Evolutionary conservation across 495 filamentous ascomycete genomes (phyloP).

Genomic region (Penicillium arizonense): DNA sequence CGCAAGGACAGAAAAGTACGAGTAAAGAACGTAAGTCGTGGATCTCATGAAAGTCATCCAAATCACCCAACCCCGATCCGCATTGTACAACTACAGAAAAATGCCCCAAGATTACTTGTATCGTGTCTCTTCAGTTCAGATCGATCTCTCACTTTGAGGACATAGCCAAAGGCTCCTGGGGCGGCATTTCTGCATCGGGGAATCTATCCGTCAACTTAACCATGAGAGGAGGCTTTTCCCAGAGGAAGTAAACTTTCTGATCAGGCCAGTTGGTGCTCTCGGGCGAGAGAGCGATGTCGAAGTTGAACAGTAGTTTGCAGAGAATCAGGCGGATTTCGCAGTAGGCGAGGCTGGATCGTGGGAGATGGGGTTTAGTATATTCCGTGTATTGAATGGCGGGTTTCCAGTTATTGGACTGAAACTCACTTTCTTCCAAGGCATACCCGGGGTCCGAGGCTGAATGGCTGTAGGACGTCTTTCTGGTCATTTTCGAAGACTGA

Average conservation of each 20-base stretch:
- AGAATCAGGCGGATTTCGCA: constrained; percentile 55
- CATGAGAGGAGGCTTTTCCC: constrained; percentile 45
- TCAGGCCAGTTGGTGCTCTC: constrained; percentile 36
- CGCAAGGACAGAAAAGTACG: no score
- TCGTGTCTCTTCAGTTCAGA: background rate
- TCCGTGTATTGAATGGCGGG: no score
- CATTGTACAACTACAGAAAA: no score
- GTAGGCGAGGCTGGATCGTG: constrained; percentile 45
- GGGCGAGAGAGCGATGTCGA: constrained; percentile 45
- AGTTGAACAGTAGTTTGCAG: constrained; percentile 50
- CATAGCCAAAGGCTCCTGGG: background rate
- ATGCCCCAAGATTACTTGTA: background rate
- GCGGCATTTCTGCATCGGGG: background rate
- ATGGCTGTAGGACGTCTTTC: constrained; percentile 40
- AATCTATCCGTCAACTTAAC: constrained; percentile 18
- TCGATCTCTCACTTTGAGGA: background rate
- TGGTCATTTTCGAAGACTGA: constrained; percentile 29
- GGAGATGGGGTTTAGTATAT: background rate
- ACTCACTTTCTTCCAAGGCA: constrained; percentile 46
- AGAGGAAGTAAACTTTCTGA: constrained; percentile 41
- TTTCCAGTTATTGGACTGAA: background rate
- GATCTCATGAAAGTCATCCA: no score
- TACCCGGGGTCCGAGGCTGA: constrained; percentile 38
- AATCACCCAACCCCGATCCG: no score
- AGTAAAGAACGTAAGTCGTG: no score